Evolutionary conservation across 176 grass and related monocot genomes (phyloP), one percentile per base, ranked within the genome.

Genomic region (Aegilops speltoides): DNA sequence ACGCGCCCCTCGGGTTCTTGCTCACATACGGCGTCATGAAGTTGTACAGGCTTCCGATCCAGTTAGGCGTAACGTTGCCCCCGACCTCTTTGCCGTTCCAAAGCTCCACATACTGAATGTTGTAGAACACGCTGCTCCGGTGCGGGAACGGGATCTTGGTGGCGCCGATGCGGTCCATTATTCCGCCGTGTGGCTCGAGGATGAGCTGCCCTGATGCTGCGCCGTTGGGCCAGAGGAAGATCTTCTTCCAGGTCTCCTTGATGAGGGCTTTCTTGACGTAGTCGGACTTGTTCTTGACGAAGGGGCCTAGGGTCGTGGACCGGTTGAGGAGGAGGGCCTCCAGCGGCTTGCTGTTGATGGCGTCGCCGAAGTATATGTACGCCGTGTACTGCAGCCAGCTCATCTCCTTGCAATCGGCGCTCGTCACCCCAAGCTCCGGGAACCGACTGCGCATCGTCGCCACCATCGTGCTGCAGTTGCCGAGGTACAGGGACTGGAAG

Each of bases 361-460:
- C 70, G n/a, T 45, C 70, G 70, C 70, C 70, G 38, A 73, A 73
- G 70, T 73, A 73, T 73, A 73, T 73, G 70, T 73, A 73, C 12
- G 70, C 70, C 38, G 24, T 40, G 70, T 73, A 73, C 70, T 73
- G 70, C 38, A 73, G 11, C 70, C 70, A 73, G 70, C 12, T 45
- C 70, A 73, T 73, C 38, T 73, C 70, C 6, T 23, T 23, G 70
- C 70, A 73, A 38, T 73, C 70, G 13, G 70, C 70, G 2, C 0
- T 5, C 6, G 37, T 73, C 38, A 73, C 6, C n/a, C 38, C 38
- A n/a, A 73, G 5, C 70, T 73, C 70, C n/a, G 70, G 70, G 6
- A 73, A 40, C n/a, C 36, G 70, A 12, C 15, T 13, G 70, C 12
- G 12, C 6, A 73, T 4, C 3, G 70, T 73, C 12, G 1, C 12